Conservation (phyloP, 1,139 yeast species). For the Suzukiozyma palmioleophila region DNA sequence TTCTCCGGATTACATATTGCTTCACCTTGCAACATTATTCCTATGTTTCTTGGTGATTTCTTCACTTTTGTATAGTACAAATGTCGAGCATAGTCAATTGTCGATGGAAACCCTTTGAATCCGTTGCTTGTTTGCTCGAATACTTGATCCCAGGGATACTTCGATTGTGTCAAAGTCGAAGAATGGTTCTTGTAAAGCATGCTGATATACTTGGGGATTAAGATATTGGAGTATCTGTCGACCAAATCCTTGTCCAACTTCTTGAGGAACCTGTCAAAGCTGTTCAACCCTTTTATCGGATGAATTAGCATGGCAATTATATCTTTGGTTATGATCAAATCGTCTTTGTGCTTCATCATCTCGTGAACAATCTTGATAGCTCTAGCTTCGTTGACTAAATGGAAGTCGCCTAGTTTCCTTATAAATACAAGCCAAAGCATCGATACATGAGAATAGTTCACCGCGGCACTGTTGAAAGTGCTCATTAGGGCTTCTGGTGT, state of each 20-base stretch:
- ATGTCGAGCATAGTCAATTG: slow-evolving; percentile 21
- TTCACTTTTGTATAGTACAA: slow-evolving; percentile 15
- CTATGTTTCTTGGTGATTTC: slow-evolving; percentile 26
- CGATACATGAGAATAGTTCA: slow-evolving; percentile 20
- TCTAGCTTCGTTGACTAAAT: slow-evolving; percentile 27
- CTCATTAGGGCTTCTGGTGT: slow-evolving; percentile 32
- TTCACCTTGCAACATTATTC: slow-evolving; percentile 45
- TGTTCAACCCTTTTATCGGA: slow-evolving; percentile 17
- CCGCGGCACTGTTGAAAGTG: slow-evolving; percentile 26
- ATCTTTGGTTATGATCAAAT: slow-evolving; percentile 28
- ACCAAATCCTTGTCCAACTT: background rate
- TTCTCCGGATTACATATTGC: slow-evolving; percentile 31
- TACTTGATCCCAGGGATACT: slow-evolving; percentile 18
- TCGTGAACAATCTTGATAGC: slow-evolving; percentile 24
- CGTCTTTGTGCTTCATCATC: slow-evolving; percentile 18
- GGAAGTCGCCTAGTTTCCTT: slow-evolving; percentile 29
- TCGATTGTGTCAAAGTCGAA: slow-evolving; percentile 6
- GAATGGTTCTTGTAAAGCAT: slow-evolving; percentile 14
- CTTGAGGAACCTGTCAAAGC: slow-evolving; percentile 8
- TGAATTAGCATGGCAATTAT: slow-evolving; percentile 23
- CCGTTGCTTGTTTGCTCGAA: background rate
- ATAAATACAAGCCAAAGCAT: slow-evolving; percentile 35
- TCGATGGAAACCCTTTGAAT: slow-evolving; percentile 11
- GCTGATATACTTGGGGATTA: slow-evolving; percentile 30
- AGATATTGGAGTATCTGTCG: background rate